Evolutionary conservation across 192 early-diverging fungal species (phyloP).

Genomic region (Gonapodya prolifera): DNA sequence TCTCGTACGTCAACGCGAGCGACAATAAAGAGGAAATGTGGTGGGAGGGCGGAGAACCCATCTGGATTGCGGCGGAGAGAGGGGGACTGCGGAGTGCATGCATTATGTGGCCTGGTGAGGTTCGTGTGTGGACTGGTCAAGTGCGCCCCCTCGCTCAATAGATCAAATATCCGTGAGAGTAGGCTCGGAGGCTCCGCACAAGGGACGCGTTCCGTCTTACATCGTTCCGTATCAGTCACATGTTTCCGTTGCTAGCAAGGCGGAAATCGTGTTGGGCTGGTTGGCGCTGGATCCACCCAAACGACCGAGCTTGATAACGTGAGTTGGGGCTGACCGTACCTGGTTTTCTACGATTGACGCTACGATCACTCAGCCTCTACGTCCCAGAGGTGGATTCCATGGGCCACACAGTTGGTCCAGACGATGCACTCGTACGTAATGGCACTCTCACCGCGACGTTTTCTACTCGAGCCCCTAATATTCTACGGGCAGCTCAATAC

Average conservation of each 20-base stretch:
- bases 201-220: not conserved
- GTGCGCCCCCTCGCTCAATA: not conserved
- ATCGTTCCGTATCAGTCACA: not conserved
- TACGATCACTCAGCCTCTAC: not conserved
- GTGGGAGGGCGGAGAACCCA: slow-evolving; percentile 5
- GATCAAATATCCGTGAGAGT: not conserved
- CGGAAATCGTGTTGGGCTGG: not conserved
- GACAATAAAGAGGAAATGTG: not conserved
- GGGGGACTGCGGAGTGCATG: slow-evolving; percentile 8
- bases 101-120: not conserved
- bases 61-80: slow-evolving; percentile 31
- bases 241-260: not conserved
- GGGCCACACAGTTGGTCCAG: slow-evolving; percentile 6
- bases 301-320: not conserved
- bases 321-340: not conserved
- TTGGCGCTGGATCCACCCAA: not conserved
- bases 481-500: not conserved
- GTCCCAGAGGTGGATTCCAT: slow-evolving; percentile 2
- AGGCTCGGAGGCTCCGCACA: not conserved
- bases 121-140: not conserved
- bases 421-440: not conserved
- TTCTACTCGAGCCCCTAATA: slow-evolving; percentile 1
- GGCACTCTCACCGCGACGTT: not conserved
- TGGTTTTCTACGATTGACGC: not conserved
- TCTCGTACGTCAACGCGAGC: not conserved